A percentile compares a stretch with the other conserved stretches of the same genome.
Conservation (phyloP, 2,329 filamentous ascomycete genomes). For the Colletotrichum liriopes region DNA sequence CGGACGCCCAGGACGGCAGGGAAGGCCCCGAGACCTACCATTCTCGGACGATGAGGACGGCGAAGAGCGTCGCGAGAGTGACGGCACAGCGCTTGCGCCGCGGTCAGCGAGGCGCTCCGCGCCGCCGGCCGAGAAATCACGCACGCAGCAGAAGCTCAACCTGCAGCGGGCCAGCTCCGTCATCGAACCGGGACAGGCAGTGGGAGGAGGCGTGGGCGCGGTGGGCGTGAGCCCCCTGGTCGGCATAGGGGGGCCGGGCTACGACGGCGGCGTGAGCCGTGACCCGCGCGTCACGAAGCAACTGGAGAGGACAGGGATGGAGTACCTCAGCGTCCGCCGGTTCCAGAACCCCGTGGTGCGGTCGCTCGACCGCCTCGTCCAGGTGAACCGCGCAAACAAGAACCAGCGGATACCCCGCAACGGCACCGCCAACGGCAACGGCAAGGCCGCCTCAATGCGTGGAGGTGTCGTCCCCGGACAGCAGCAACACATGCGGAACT, state of each 20-base stretch:
- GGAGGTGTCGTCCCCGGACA: slow-evolving; percentile 45
- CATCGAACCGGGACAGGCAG: slow-evolving; percentile 74
- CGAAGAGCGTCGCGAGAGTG: slow-evolving; percentile 21
- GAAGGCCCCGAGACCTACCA: slow-evolving; percentile 13
- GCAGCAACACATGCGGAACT: slow-evolving; percentile 55
- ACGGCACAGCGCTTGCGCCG: slow-evolving; percentile 63
- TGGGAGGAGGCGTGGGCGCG: slow-evolving; percentile 54
- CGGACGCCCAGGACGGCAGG: slow-evolving; percentile 49
- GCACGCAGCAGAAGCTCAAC: slow-evolving; percentile 83
- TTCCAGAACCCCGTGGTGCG: slow-evolving; percentile 80
- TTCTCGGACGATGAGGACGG: slow-evolving; percentile 52
- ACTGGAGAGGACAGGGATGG: slow-evolving; percentile 79
- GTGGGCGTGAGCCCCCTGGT: slow-evolving; percentile 64
- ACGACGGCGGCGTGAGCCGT: slow-evolving; percentile 64
- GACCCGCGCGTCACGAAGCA: slow-evolving; percentile 77
- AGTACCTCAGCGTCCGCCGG: slow-evolving; percentile 81
- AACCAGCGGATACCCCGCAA: slow-evolving; percentile 64
- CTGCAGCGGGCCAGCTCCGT: slow-evolving; percentile 81
- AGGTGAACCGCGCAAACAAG: slow-evolving; percentile 60
- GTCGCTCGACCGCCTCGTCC: slow-evolving; percentile 65
- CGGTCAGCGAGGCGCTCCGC: slow-evolving; percentile 58
- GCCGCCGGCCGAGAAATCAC: slow-evolving; percentile 70
- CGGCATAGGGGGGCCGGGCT: slow-evolving; percentile 68
- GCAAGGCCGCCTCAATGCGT: slow-evolving; percentile 50
- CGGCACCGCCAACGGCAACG: slow-evolving; percentile 55